Evolutionary conservation across 768 basidiomycete genomes (phyloP), one percentile per base, ranked within the genome.

Genomic region (Boletus sensibilis): DNA sequence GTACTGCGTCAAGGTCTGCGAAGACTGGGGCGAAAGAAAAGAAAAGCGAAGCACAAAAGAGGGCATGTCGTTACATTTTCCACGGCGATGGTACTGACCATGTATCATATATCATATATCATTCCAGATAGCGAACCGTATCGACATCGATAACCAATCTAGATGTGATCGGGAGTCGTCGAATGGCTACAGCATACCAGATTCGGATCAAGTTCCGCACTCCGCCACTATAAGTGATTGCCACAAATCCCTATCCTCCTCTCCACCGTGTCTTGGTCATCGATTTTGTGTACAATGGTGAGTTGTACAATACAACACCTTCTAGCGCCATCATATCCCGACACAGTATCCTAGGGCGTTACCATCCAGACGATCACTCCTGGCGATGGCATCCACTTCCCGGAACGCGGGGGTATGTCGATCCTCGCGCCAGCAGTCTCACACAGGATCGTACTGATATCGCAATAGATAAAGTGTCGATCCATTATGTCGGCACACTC

Each of bases 401-500:
- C 93, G 49, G 81, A 82, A 76, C 70, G 62, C 60, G 87, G 89
- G 58, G 90, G 91, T 89, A 64, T 51, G 87, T 79, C 11, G 41
- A 45, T 57, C 56, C 56, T 57, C 48, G 52, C 61, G 35, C 56
- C 27, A 45, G 8, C 49, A 50, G 34, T 57, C 38, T 33, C 47
- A 47, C 50, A 31, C 52, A 34, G 39, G 52, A 72, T 67, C 68
- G 44, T 57, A 29, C 65, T 62, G 44, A 61, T 51, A 68, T 70
- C 64, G 53, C 61, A 48, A 23, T 63, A 90, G 88, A 91, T 76
- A 79, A 21, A 29, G 90, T 93, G 35, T 74, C 57, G 7, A 92
- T 94, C 54, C 90, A 94, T 72, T 94, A 94, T 64, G 79, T 86
- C 42, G 93, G 90, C 23, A 90, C 80, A 21, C 80, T 93, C 16